A percentile compares a stretch with the other conserved stretches of the same genome.
Evolutionary conservation across 2,329 filamentous ascomycete genomes (phyloP).

Genomic region (Trichoderma hamatum): DNA sequence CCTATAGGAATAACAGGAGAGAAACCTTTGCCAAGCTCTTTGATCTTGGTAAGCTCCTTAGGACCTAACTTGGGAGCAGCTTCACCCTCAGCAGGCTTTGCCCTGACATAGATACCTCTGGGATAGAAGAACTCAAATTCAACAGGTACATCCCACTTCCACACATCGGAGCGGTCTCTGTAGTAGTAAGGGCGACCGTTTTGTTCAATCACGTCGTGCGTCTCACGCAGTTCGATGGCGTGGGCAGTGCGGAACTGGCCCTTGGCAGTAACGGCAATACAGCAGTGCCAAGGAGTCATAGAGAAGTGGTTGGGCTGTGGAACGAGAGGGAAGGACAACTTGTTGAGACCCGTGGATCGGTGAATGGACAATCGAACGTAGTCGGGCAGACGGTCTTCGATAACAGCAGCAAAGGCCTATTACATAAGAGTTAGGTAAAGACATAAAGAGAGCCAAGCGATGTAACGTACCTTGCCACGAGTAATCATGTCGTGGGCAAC

Average conservation of each 20-base stretch:
- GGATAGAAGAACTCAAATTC: conserved; percentile 15
- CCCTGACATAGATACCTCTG: neutral
- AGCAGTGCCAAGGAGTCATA: conserved; percentile 11
- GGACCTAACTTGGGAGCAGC: neutral
- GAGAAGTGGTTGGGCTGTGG: neutral
- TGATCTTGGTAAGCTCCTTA: conserved; percentile 3
- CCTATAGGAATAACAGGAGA: neutral
- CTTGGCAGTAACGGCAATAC: neutral
- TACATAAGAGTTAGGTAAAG: neutral
- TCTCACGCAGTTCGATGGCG: neutral
- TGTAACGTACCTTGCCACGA: neutral
- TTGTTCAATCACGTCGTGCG: conserved; percentile 7
- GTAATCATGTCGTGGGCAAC: conserved; percentile 5
- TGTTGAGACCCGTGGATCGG: neutral
- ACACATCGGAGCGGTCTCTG: neutral
- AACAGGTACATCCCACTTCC: conserved; percentile 13
- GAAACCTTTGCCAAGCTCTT: neutral
- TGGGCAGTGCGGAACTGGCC: conserved; percentile 9
- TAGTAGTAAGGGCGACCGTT: neutral
- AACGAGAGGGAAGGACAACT: neutral
- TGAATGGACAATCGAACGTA: conserved; percentile 1
- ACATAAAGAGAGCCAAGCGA: neutral
- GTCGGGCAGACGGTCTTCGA: neutral
- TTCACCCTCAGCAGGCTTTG: neutral
- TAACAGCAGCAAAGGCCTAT: neutral